Conservation (phyloP, 1,284 basidiomycete genomes). For the Malassezia globosa region DNA sequence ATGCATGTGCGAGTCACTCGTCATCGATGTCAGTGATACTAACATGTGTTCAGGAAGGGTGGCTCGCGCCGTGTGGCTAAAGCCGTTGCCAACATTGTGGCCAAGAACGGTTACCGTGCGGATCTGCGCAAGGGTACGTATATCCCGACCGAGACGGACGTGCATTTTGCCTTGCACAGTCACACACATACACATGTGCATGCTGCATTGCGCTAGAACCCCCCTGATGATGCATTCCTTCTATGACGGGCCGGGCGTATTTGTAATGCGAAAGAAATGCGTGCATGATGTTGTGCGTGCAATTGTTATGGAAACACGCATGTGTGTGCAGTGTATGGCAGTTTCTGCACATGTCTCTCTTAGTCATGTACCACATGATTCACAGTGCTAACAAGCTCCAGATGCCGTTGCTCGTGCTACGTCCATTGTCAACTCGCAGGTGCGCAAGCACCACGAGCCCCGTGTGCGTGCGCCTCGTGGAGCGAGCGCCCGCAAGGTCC, state of each 20-base stretch:
- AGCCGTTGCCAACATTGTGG: constrained; percentile 35
- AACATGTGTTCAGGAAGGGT: constrained; percentile 10
- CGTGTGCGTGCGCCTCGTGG: constrained; percentile 12
- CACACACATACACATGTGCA: not conserved
- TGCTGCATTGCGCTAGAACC: constrained; percentile 47
- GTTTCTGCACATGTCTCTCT: not conserved
- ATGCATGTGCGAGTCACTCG: too few relatives aligned
- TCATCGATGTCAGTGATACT: too few relatives aligned
- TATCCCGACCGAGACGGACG: too few relatives aligned
- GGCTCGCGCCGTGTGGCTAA: constrained; percentile 32
- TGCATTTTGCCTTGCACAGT: not conserved
- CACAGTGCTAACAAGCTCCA: constrained; percentile 18
- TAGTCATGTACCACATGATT: not conserved
- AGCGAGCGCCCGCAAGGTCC: constrained; percentile 9
- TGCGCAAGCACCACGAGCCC: constrained; percentile 5
- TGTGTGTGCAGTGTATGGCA: constrained; percentile 14
- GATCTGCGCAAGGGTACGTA: constrained; percentile 43
- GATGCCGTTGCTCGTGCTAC: constrained; percentile 42
- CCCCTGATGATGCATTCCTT: constrained; percentile 38
- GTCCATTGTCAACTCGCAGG: constrained; percentile 35
- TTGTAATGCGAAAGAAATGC: constrained; percentile 39
- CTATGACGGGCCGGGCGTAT: constrained; percentile 46
- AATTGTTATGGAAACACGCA: too few relatives aligned
- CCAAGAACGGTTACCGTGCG: constrained; percentile 43
- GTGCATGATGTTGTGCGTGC: constrained; percentile 19